Evolutionary conservation across 768 basidiomycete species (phyloP).

Genomic region (Daedaleopsis sinensis): DNA sequence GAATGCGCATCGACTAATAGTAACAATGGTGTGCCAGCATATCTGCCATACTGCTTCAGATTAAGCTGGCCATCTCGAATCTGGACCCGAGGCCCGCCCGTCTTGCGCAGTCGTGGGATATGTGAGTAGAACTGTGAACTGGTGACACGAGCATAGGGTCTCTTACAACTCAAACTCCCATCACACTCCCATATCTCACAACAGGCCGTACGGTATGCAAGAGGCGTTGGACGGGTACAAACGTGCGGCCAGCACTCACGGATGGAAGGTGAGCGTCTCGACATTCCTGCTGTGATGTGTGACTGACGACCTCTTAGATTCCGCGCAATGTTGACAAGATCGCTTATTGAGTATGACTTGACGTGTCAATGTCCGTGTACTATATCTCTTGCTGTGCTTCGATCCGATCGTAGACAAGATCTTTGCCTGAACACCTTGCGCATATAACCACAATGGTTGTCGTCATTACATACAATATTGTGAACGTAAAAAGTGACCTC

Average conservation of each 20-base stretch:
- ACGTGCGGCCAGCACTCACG: constrained; percentile 65
- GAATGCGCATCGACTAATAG: background rate
- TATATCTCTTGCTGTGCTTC: background rate
- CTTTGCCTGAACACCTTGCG: background rate
- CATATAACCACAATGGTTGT: too few relatives aligned
- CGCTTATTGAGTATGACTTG: background rate
- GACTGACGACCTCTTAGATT: constrained; percentile 1
- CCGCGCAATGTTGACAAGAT: constrained; percentile 6
- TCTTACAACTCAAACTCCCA: too few relatives aligned
- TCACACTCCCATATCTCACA: too few relatives aligned
- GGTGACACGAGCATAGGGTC: background rate
- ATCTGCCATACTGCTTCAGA: constrained; percentile 57
- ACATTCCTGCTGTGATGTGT: background rate
- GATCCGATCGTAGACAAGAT: background rate
- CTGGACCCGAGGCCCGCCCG: constrained; percentile 66
- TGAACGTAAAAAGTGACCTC: background rate
- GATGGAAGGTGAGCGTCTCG: constrained; percentile 52
- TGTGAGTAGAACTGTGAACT: constrained; percentile 28
- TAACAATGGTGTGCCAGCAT: constrained; percentile 39
- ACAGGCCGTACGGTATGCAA: constrained; percentile 45
- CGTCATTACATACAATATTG: too few relatives aligned
- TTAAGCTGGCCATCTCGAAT: constrained; percentile 70
- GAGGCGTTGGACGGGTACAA: constrained; percentile 69
- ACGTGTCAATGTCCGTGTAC: background rate
- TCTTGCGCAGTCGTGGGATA: constrained; percentile 53